Evolutionary conservation across 768 basidiomycete genomes (phyloP), one percentile per base, ranked within the genome.

Genomic region (Boletus bicolor): DNA sequence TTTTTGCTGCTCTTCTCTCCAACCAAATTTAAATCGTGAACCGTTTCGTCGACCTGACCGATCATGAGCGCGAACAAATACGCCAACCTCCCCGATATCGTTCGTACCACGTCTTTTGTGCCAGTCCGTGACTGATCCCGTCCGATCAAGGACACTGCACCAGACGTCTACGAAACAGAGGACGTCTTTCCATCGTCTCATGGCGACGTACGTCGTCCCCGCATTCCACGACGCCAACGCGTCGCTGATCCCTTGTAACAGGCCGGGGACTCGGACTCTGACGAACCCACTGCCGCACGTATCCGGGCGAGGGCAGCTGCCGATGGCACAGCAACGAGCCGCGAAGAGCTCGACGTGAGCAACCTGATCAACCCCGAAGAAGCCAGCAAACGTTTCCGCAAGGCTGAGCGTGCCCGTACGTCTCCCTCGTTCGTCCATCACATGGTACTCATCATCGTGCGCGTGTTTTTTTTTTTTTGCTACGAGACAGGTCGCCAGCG

Each of bases 121-220:
- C 24, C 14, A 21, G 28, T 7, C 21, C 28, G 15, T 17, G 11
- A 37, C 52, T 55, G 55, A 64, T 51, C 36, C 42, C 9, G 44
- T 32, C 44, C 53, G 10, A 51, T 34, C 42, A 64, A 96, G 93
- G 93, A 94, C 73, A 91, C 89, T 12, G 92, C 91, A 2, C 92
- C 83, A 39, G 93, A 96, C 70, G 83, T 96, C 43, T 96, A 96
- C 67, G 93, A 96, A 68, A 96, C 93, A 0, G 88, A 91, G 44
- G 93, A 96, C 61, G 77, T 82, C 15, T 79, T 85, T 64, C 85
- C 80, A 14, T 70, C 78, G 15, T 68, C 79, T 30, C 76, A 80
- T 47, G 71, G 73, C 21, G 77, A 78, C 59, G 88, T 87, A 68
- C 55, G 81, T 73, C 17, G 28, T 51, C 43, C 12, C 26, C 21